These are phyloP conservation scores for Aristolochia contorta DNA, from an alignment of 164 flowering plant genomes.

Conservation along the genomic window DNA sequence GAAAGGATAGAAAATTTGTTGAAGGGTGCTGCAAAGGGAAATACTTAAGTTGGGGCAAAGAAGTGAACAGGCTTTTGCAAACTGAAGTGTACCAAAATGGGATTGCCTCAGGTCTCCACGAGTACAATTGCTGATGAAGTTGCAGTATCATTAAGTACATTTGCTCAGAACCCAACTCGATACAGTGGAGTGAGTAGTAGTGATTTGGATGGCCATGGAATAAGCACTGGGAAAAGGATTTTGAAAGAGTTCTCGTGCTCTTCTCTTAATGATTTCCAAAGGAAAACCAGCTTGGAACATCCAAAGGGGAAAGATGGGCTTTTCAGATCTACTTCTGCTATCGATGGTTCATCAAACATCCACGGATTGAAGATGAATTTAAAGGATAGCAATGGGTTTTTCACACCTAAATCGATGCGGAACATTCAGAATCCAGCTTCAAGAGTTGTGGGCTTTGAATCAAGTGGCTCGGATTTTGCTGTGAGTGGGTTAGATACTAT, in stretches of 20 bases:
- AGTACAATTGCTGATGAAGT: conserved; percentile 32
- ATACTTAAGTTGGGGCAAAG: neutral
- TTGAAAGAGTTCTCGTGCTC: conserved; percentile 18
- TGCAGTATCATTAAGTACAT: conserved; percentile 26
- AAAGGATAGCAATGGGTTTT: conserved; percentile 19
- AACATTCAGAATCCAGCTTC: conserved; percentile 40
- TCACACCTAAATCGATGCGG: conserved; percentile 22
- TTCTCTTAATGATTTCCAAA: conserved; percentile 29
- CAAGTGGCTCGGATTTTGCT: conserved; percentile 18
- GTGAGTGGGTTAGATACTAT: conserved; percentile 14
- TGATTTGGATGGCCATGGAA: conserved; percentile 39
- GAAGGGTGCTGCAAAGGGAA: neutral
- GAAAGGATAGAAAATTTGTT: neutral
- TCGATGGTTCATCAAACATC: conserved; percentile 21
- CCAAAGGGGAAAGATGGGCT: conserved; percentile 18
- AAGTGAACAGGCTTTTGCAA: neutral
- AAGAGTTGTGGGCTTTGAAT: conserved; percentile 69
- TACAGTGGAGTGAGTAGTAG: conserved; percentile 23
- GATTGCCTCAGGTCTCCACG: conserved; percentile 61
- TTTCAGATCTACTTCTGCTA: conserved; percentile 10
- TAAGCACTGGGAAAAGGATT: conserved; percentile 6
- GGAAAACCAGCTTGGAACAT: conserved; percentile 27
- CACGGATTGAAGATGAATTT: conserved; percentile 25
- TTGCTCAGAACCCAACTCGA: conserved; percentile 27
- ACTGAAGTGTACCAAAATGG: conserved; percentile 26